Evolutionary conservation across 306 rosid genomes (phyloP).

Genomic region (Herpetospermum pedunculosum): DNA sequence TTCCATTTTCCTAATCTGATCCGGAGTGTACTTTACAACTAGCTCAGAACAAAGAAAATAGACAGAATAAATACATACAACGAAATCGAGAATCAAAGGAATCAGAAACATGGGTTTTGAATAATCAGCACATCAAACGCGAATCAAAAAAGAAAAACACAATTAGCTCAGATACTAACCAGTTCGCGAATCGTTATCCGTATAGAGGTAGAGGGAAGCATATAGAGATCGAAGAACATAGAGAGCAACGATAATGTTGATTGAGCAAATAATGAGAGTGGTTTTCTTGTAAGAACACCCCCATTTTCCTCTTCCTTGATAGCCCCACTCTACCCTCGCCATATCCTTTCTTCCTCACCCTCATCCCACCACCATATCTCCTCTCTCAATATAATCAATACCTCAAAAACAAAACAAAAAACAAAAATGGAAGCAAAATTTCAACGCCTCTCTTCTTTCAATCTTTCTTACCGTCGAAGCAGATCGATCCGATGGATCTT

Average conservation of each 20-base stretch:
- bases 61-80: not conserved
- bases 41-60: conserved; percentile 8
- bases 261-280: conserved; percentile 57
- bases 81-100: conserved; percentile 3
- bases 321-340: conserved; percentile 72
- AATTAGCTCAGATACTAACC: conserved; percentile 27
- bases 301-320: conserved; percentile 55
- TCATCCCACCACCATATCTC: conserved; percentile 75
- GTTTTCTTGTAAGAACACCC: conserved; percentile 71
- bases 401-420: not conserved
- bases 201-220: conserved; percentile 74
- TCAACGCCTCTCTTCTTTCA: not conserved
- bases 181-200: conserved; percentile 46
- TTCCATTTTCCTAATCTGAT: conserved; percentile 87
- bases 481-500: conserved; percentile 18
- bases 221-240: conserved; percentile 77
- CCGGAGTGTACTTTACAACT: conserved; percentile 69
- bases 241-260: conserved; percentile 89
- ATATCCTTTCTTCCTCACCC: conserved; percentile 47
- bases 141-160: not conserved
- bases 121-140: not conserved
- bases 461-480: not conserved
- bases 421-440: conserved; percentile 5
- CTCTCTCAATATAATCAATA: conserved; percentile 8
- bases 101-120: conserved; percentile 9